phyloP scores from a whole-genome alignment of 805 yeast species.

The Ogataea paradorogensis region DNA sequence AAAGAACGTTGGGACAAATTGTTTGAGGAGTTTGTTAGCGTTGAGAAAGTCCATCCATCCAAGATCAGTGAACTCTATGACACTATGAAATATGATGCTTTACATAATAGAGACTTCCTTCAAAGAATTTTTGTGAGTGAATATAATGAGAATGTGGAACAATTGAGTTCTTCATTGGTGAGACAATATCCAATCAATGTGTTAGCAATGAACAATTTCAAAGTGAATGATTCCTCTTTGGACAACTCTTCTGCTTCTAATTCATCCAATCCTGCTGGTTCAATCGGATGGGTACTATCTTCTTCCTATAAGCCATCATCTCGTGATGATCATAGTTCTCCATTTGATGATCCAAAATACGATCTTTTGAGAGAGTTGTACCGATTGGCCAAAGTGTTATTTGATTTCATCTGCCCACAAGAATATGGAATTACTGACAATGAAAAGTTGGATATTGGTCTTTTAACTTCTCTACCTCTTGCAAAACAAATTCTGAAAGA shows the following conservation, averaged over 20 bases:
- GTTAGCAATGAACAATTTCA: conserved; percentile 73
- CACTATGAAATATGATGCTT: conserved; percentile 97
- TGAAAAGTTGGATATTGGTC: conserved; percentile 94
- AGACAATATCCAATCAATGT: conserved; percentile 72
- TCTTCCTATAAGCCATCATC: conserved; percentile 30
- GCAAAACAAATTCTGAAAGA: conserved; percentile 84
- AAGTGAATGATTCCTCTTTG: conserved; percentile 44
- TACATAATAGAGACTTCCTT: conserved; percentile 88
- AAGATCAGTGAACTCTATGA: conserved; percentile 95
- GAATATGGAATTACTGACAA: conserved; percentile 96
- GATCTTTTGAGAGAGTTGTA: conserved; percentile 84
- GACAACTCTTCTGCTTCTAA: conserved; percentile 25
- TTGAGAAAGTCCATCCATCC: conserved; percentile 96
- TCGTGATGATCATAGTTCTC: conserved; percentile 33
- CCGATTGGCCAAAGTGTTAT: conserved; percentile 84
- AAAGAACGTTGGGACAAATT: conserved; percentile 97
- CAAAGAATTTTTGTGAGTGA: conserved; percentile 76
- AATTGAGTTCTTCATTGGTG: conserved; percentile 50
- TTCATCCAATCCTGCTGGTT: conserved; percentile 48
- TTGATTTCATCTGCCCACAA: conserved; percentile 97
- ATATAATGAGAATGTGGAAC: conserved; percentile 40
- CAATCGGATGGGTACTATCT: conserved; percentile 67
- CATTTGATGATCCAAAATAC: conserved; percentile 78
- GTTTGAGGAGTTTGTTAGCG: conserved; percentile 85
- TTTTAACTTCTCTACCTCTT: conserved; percentile 88